Evolutionary conservation across 805 yeast species (phyloP), one percentile per base, ranked within the genome.

Genomic region (Ogataea trehalophila): DNA sequence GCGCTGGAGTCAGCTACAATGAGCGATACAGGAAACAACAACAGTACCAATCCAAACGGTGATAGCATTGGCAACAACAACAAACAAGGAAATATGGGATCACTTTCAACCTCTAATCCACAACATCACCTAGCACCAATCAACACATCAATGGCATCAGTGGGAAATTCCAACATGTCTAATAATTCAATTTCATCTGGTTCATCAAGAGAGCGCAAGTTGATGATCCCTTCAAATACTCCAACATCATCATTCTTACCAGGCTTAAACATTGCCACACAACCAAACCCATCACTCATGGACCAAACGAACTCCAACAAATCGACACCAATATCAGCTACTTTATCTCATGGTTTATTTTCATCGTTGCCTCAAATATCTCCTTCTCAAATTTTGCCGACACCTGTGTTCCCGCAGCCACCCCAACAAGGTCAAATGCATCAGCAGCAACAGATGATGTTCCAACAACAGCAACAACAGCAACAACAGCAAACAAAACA

Each of bases 1-100:
- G 79, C 80, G 1, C 42, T 72, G 13, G 64, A 57, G 69, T 71
- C 48, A 2, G 43, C 52, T 2, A 43, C 51, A 29, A 9, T 50
- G 20, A 38, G 37, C 37, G 48, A 31, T 26, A 15, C 38, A 2
- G 14, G 22, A 9, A 39, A 37, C 29, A 31, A 42, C 23, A 29
- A 18, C 29, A 40, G 37, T 17, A 54, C 62, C 17, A 36, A 31
- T n/a, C 38, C 16, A 15, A 37, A 34, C 22, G 16, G 26, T 18
- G 37, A 38, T 29, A 26, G 39, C 16, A 42, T 41, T 33, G 7
- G 4, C 29, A 16, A 35, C 18, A 8, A 17, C 20, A 31, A 39
- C 14, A 11, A 34, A 16, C n/a, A 33, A 6, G 29, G 22, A 33
- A n/a, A 34, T 34, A 18, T 14, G 33, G 33, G 33, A 18, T 16